phyloP scores from a whole-genome alignment of 73 alveolate species.

The Symbiodinium pilosum region DNA sequence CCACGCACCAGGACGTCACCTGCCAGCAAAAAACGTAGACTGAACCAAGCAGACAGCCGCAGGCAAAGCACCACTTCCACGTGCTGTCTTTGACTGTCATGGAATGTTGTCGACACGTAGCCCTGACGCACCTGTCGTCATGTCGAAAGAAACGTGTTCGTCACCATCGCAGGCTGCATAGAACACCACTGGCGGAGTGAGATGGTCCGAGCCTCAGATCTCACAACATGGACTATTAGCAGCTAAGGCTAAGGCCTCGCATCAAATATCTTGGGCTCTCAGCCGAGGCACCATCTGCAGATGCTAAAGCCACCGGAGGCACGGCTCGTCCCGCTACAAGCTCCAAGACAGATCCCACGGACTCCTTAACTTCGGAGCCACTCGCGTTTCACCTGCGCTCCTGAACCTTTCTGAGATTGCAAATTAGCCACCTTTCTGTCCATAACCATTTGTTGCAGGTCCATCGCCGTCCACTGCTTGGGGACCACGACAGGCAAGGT shows the following conservation, averaged over 20 bases:
- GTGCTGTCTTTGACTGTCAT: too few relatives aligned
- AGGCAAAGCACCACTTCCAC: neutral
- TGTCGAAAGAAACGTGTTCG: neutral
- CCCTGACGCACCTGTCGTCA: neutral
- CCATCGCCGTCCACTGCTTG: conserved; percentile 13
- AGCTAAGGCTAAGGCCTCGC: too few relatives aligned
- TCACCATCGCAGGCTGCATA: conserved; percentile 3
- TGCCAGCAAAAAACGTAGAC: neutral
- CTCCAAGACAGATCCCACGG: conserved; percentile 26
- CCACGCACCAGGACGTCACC: conserved; percentile 22
- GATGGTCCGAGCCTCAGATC: conserved; percentile 15
- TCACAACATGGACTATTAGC: neutral
- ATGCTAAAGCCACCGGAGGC: neutral
- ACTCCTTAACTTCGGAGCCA: neutral
- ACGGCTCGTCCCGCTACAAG: conserved; percentile 12
- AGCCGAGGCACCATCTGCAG: neutral
- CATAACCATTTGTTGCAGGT: neutral
- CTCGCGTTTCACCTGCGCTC: neutral
- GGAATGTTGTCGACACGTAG: too few relatives aligned
- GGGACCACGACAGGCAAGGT: conserved; percentile 4
- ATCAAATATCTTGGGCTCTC: neutral
- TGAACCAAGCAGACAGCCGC: neutral
- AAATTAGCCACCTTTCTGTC: neutral
- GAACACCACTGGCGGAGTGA: neutral
- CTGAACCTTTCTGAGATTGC: neutral